Conservation (phyloP, 140 eudicot genomes). For the Bidens hawaiensis region DNA sequence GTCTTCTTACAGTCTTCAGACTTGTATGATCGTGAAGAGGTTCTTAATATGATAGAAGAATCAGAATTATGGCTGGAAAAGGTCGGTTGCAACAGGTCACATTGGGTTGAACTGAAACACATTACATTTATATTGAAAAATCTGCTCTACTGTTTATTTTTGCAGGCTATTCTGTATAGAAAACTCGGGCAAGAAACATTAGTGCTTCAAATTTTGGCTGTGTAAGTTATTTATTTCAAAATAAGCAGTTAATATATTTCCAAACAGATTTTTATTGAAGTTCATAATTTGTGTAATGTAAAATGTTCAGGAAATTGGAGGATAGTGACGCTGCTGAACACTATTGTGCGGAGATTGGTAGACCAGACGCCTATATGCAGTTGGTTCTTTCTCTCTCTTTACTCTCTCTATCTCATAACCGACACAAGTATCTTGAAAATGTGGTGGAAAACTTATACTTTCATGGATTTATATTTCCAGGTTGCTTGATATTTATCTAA, state of each 20-base stretch:
- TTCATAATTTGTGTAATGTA: not conserved
- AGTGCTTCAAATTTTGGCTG: slow-evolving; percentile 89
- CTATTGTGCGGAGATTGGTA: slow-evolving; percentile 95
- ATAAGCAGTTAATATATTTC: not conserved
- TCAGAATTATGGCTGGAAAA: slow-evolving; percentile 95
- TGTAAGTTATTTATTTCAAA: slow-evolving; percentile 46
- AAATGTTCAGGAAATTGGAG: slow-evolving; percentile 72
- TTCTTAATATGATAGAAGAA: slow-evolving; percentile 78
- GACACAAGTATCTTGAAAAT: not conserved
- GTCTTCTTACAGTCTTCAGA: slow-evolving; percentile 89
- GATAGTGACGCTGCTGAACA: slow-evolving; percentile 97
- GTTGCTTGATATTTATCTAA: slow-evolving; percentile 92
- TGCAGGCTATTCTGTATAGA: slow-evolving; percentile 89
- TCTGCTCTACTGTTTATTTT: slow-evolving; percentile 16
- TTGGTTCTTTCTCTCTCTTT: slow-evolving; percentile 36
- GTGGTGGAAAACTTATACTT: slow-evolving; percentile 1
- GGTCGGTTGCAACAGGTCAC: slow-evolving; percentile 34
- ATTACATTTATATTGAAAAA: slow-evolving; percentile 13
- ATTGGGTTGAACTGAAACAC: not conserved
- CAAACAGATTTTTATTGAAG: not conserved
- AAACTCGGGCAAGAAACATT: slow-evolving; percentile 89
- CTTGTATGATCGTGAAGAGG: slow-evolving; percentile 85
- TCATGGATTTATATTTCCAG: slow-evolving; percentile 33
- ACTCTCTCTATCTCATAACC: slow-evolving; percentile 7
- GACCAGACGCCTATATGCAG: slow-evolving; percentile 99